These are phyloP conservation scores for Cardiosporidium cionae DNA, from an alignment of 169 alveolate species.

Conservation along the genomic window DNA sequence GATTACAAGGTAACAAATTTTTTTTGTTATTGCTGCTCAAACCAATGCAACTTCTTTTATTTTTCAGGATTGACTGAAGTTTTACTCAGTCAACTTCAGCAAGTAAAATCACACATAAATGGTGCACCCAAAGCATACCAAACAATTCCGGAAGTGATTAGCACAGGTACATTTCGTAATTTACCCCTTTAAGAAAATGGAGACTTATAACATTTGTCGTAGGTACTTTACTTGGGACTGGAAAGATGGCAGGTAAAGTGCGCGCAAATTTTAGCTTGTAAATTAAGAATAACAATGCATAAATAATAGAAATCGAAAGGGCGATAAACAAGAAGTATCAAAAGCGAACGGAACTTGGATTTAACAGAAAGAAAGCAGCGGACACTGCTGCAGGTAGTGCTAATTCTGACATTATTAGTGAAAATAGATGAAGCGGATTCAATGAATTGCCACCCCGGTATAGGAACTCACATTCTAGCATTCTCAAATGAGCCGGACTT, in stretches of 20 bases:
- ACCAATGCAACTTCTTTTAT: too few species aligned
- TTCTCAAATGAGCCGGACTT: background rate
- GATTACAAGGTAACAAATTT: too few species aligned
- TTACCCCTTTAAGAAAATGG: background rate
- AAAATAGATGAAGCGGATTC: too few species aligned
- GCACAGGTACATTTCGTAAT: background rate
- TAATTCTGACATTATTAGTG: too few species aligned
- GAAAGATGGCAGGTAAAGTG: background rate
- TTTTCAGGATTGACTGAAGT: background rate
- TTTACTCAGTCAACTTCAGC: background rate
- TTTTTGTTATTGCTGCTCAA: too few species aligned
- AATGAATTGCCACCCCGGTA: too few species aligned
- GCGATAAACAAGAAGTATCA: background rate
- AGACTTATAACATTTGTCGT: background rate
- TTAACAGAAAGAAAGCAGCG: background rate
- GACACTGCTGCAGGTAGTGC: too few species aligned
- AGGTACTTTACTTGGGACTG: background rate
- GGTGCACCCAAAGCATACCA: background rate
- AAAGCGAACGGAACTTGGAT: background rate
- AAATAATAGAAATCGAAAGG: background rate
- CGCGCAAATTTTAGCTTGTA: too few species aligned
- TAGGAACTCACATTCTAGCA: background rate
- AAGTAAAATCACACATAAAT: background rate
- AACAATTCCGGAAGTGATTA: background rate
- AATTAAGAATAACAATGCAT: background rate